A percentile compares a stretch with the other conserved stretches of the same genome.
phyloP scores from a whole-genome alignment of 23 red algal genomes.

The Cyanidioschyzon merolae region DNA sequence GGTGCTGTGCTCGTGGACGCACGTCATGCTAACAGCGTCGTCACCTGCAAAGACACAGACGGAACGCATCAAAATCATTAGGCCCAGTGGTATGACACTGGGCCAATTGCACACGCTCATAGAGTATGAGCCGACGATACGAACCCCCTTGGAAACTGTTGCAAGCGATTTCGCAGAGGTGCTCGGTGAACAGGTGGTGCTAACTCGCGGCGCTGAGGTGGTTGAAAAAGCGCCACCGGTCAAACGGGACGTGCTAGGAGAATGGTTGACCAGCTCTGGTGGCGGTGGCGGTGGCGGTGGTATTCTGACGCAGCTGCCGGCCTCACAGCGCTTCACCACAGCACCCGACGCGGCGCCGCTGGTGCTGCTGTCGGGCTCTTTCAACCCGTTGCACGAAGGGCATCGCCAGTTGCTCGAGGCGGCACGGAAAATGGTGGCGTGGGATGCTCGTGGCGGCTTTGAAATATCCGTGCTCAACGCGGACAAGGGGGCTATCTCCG shows the following conservation, averaged over 20 bases:
- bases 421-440: slow-evolving; percentile 34
- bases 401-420: slow-evolving; percentile 42
- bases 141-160: not conserved
- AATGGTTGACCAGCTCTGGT: not conserved
- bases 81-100: not conserved
- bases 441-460: slow-evolving; percentile 33
- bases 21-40: no score
- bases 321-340: not conserved
- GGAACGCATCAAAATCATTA: not conserved
- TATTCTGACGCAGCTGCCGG: not conserved
- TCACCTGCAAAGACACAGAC: not conserved
- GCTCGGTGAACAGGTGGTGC: not conserved
- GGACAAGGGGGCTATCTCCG: slow-evolving; percentile 40
- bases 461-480: slow-evolving; percentile 48
- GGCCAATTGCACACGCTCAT: not conserved
- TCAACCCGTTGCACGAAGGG: slow-evolving; percentile 82
- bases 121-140: not conserved
- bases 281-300: not conserved
- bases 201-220: not conserved
- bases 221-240: not conserved
- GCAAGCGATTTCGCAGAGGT: not conserved
- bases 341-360: slow-evolving; percentile 23
- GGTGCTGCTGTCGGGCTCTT: slow-evolving; percentile 53
- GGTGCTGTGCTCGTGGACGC: no score
- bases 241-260: not conserved